These are phyloP conservation scores for Cladorrhinum sp. DNA, from an alignment of 2,329 filamentous ascomycete species.

Conservation along the genomic window DNA sequence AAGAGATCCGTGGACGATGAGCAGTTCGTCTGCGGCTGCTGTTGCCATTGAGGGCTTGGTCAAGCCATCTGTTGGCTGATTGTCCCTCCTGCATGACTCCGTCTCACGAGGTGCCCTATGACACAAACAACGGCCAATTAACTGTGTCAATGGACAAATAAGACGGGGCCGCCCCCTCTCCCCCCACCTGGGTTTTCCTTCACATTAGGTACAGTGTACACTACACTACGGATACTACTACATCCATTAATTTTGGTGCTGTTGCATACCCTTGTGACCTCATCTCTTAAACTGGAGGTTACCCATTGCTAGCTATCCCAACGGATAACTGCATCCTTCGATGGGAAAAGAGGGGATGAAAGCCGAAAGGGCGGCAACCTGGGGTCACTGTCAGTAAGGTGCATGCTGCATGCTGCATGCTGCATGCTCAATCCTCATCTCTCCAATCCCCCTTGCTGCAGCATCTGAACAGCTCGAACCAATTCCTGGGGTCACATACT, in stretches of 20 bases:
- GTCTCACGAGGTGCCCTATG: conserved; percentile 24
- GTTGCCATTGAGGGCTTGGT: background rate
- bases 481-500: background rate
- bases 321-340: background rate
- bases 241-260: too few species aligned
- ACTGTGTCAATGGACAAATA: background rate
- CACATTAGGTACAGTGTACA: too few species aligned
- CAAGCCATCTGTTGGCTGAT: conserved; percentile 28
- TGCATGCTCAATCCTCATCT: background rate
- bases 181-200: background rate
- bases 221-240: too few species aligned
- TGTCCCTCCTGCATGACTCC: conserved; percentile 21
- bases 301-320: background rate
- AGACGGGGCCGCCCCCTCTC: background rate
- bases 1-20: background rate
- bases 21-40: background rate
- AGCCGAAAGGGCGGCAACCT: background rate
- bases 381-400: background rate
- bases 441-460: background rate
- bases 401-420: background rate
- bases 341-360: background rate
- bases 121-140: conserved; percentile 6
- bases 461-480: background rate
- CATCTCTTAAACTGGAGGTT: conserved; percentile 3
- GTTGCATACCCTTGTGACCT: conserved; percentile 7